Base-by-base conservation (phyloP, 306 rosid species). In the Senna tora region DNA sequence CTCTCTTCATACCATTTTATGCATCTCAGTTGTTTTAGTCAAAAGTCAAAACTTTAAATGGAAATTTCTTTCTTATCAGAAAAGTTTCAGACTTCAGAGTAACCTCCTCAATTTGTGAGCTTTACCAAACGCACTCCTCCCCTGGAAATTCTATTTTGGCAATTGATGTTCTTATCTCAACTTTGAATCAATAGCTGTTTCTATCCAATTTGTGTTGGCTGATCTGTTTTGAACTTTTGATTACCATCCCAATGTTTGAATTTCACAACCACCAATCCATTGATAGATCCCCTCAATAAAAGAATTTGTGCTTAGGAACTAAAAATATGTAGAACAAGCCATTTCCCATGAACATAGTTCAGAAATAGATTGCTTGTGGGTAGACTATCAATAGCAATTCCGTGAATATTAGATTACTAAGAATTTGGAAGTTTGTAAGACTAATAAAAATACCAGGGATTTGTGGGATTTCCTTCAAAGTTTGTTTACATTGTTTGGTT, bases 331-430 rank as follows among this genome's bases (percentile, higher is more conserved):
- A 58, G 38, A 38, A 11, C 32, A 20, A 1, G 15, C 58, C 19
- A 16, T 71, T 41, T 19, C 33, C 33, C 14, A 9, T 9, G 57
- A 51, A 22, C 64, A 21, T 25, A 30, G 41, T 49, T 5, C 14
- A 9, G 57, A 15, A 43, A 66, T 47, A 6, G 42, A 32, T 43
- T 77, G 28, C 70, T 7, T 76, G 38, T 17, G 43, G 22, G 45
- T 43, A 32, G 22, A 47, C 52, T 61, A 11, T 73, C 79, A 61
- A 46, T 67, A 67, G 64, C 33, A 77, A n/a, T 11, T 28, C 0
- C 56, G 15, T 56, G 39, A 68, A 15, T 63, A 38, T 10, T 25
- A 21, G 8, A 15, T 64, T 12, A 9, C 19, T 15, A 14, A 20
- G 58, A 47, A 16, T 46, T 25, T 30, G 43, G 28, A 47, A 47